Evolutionary conservation across 1,284 basidiomycete species (phyloP), one percentile per base, ranked within the genome.

Genomic region (Trametes sp.): DNA sequence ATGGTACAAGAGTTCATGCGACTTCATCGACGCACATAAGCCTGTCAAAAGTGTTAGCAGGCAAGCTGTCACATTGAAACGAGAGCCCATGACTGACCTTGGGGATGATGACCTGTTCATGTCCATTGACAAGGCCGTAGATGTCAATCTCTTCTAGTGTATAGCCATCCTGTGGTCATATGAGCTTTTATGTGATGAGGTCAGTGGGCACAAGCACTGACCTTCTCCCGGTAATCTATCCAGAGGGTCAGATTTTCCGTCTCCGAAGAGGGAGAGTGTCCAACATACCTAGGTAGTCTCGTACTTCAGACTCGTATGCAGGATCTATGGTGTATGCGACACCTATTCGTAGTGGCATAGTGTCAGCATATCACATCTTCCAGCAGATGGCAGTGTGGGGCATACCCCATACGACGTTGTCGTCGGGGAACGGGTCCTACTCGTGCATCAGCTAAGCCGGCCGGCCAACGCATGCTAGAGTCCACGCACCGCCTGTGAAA

Each of bases 321-420:
- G 93, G 89, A 69, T 95, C 91, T 72, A 96, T 94, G 13, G 90
- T 93, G 74, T 92, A 94, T 24, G 90, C 91, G 28, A 95, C 77
- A 13, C 91, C 90, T 92, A 35, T 1, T 33, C 35, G 35, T 2
- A n/a, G 0, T n/a, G 38, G 3, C 29, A 16, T 6, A 13, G 38
- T 1, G 10, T 46, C 31, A 38, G 42, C 38, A 29, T 8, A 10
- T 38, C 42, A 7, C 8, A 19, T 2, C 6, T 21, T n/a, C n/a
- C n/a, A n/a, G 19, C 11, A 5, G 28, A 29, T 2, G 7, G 21
- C 3, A 29, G 19, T 29, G 14, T 7, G 44, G 5, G 5, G 72
- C 82, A 51, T 62, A 84, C 94, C 94, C 94, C 94, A 96, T 5
- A 96, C 93, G 42, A 87, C 83, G 69, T 93, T 89, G 26, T 93